Base-by-base conservation (phyloP, 768 basidiomycete species). In the Hygrophoropsis aurantiaca region DNA sequence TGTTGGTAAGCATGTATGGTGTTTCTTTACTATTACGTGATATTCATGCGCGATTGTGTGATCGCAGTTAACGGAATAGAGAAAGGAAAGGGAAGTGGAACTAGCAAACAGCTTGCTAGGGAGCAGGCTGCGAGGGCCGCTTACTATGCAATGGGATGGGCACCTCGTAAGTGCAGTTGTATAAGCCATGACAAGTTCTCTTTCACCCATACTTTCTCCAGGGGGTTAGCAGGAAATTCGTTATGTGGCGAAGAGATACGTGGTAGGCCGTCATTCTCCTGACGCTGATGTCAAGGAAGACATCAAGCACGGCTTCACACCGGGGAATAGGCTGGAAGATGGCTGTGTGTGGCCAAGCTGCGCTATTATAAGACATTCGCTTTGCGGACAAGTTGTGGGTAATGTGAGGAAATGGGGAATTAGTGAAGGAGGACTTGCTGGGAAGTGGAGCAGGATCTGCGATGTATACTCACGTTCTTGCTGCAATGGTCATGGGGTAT, bases 71-170 rank as follows among this genome's bases (percentile, higher is more conserved):
- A 88, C 55, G 85, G 84, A 2, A 79, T 86, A 48, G 69, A 70
- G 57, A 86, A 81, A 56, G 87, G 87, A 10, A 64, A 71, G 40
- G 88, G 87, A 2, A 64, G 60, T n/a, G 85, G 85, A 23, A 69
- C 73, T 43, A 85, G 73, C 62, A 90, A 90, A 63, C 87, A 90
- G 58, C 65, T 79, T 2, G 87, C 87, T 6, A 90, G 88, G 62
- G 87, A 90, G 57, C 83, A 84, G 46, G 87, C 87, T 0, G 87
- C 87, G 15, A 74, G 78, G 47, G 71, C 80, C 54, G 87, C 87
- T 8, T 87, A 79, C 65, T 78, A 80, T 57, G 75, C 78, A 8
- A 83, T 90, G 85, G 87, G 87, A 26, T 89, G 87, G 87, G 79
- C 80, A 45, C 62, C 69, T 39, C 69, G 72, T 74, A 39, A 40